Evolutionary conservation across 2,329 filamentous ascomycete species (phyloP).

Genomic region (Botryosphaeria agaves): DNA sequence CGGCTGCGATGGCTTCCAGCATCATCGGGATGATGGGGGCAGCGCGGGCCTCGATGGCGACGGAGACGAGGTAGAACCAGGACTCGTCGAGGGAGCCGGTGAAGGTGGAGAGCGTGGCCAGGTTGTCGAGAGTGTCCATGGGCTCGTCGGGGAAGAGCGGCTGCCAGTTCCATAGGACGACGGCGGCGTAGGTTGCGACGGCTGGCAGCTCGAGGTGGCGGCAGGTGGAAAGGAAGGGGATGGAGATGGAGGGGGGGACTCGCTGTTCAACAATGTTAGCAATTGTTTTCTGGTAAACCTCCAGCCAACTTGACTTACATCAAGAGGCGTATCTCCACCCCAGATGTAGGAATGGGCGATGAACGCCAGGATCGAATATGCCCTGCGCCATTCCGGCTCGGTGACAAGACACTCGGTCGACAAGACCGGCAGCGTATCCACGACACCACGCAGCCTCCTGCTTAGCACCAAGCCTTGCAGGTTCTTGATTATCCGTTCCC

Average conservation of each 20-base stretch:
- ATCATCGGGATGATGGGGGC: conserved; percentile 77
- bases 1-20: conserved; percentile 72
- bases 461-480: conserved; percentile 76
- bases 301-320: conserved; percentile 31
- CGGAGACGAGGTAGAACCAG: conserved; percentile 94
- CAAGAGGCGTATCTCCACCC: conserved; percentile 59
- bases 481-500: conserved; percentile 76
- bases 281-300: neutral
- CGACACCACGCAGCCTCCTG: conserved; percentile 60
- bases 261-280: conserved; percentile 18
- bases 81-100: conserved; percentile 92
- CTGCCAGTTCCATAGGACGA: conserved; percentile 95
- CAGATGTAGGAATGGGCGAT: conserved; percentile 78
- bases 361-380: conserved; percentile 64
- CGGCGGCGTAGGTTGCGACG: conserved; percentile 82
- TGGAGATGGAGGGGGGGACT: conserved; percentile 65
- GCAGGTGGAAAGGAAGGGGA: conserved; percentile 66
- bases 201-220: conserved; percentile 68
- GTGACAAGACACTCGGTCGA: conserved; percentile 66
- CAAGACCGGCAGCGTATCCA: conserved; percentile 69
- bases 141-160: conserved; percentile 72
- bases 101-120: conserved; percentile 76
- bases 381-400: conserved; percentile 80
- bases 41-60: conserved; percentile 86
- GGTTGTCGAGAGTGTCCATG: conserved; percentile 70